phyloP scores from a whole-genome alignment of 2,329 filamentous ascomycete genomes.

The Pochonia chlamydosporia region DNA sequence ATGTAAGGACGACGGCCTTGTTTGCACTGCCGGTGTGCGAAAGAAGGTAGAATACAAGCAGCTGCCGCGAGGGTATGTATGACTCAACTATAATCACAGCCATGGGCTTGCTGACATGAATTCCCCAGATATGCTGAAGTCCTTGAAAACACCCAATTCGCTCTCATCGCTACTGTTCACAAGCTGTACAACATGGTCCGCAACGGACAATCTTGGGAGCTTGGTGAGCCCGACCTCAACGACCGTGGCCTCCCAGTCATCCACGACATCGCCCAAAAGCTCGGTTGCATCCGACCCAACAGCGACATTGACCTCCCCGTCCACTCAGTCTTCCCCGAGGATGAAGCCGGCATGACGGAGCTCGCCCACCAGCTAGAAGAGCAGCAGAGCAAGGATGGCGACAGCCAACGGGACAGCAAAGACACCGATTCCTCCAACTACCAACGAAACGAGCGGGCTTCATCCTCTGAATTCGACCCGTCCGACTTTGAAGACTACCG shows the following conservation, averaged over 20 bases:
- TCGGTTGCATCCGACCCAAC: slow-evolving; percentile 58
- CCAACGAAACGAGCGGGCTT: slow-evolving; percentile 34
- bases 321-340: slow-evolving; percentile 55
- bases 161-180: slow-evolving; percentile 58
- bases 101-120: neutral
- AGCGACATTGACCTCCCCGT: slow-evolving; percentile 54
- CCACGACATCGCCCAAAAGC: slow-evolving; percentile 58
- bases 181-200: slow-evolving; percentile 61
- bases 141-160: slow-evolving; percentile 59
- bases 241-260: slow-evolving; percentile 58
- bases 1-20: slow-evolving; percentile 59
- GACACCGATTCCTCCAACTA: slow-evolving; percentile 15
- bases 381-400: slow-evolving; percentile 36
- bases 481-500: slow-evolving; percentile 53
- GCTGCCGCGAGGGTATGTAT: slow-evolving; percentile 51
- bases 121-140: slow-evolving; percentile 53
- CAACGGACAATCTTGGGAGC: slow-evolving; percentile 51
- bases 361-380: slow-evolving; percentile 49
- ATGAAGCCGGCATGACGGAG: slow-evolving; percentile 51
- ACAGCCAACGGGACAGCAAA: slow-evolving; percentile 21
- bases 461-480: slow-evolving; percentile 49
- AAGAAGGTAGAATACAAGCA: slow-evolving; percentile 68
- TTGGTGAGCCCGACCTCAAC: slow-evolving; percentile 59
- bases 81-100: neutral
- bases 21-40: slow-evolving; percentile 56